A percentile compares a stretch with the other conserved stretches of the same genome.
Evolutionary conservation across 2,329 filamentous ascomycete genomes (phyloP).

Genomic region (Mariannaea elegans): DNA sequence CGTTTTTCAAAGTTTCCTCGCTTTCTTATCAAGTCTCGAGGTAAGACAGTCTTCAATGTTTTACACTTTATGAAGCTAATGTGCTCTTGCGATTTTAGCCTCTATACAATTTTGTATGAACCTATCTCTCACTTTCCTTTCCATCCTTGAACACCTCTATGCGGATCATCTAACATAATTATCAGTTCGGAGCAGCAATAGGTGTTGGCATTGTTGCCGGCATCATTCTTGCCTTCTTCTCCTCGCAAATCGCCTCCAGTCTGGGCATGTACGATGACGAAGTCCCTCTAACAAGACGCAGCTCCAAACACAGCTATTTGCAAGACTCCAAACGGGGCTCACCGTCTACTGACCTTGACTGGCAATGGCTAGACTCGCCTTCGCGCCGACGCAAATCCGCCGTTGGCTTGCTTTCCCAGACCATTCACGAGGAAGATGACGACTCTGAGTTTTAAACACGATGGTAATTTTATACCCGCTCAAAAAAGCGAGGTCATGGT

Average conservation of each 20-base stretch:
- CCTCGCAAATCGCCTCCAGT: conserved; percentile 61
- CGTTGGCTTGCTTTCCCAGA: conserved; percentile 67
- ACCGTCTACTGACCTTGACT: conserved; percentile 49
- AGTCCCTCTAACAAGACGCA: not conserved
- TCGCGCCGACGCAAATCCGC: conserved; percentile 52
- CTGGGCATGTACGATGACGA: conserved; percentile 51
- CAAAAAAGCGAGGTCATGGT: not conserved
- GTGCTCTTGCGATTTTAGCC: conserved; percentile 40
- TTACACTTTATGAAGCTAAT: conserved; percentile 8
- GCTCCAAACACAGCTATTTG: conserved; percentile 25
- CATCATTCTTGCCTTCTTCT: conserved; percentile 65
- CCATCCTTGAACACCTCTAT: not conserved
- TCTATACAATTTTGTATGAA: conserved; percentile 54
- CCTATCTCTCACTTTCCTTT: conserved; percentile 31
- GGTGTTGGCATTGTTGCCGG: conserved; percentile 73
- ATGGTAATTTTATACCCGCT: not conserved
- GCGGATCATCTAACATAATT: conserved; percentile 2
- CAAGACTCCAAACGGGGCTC: conserved; percentile 33
- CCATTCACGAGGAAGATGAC: conserved; percentile 78
- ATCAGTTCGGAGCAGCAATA: conserved; percentile 69
- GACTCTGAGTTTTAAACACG: conserved; percentile 52
- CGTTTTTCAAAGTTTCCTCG: conserved; percentile 33
- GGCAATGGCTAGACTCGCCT: conserved; percentile 49
- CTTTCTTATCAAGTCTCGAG: conserved; percentile 47
- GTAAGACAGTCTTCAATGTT: conserved; percentile 37